Evolutionary conservation across 139 green algal genomes (phyloP), one percentile per base, ranked within the genome.

Genomic region (Chara braunii): DNA sequence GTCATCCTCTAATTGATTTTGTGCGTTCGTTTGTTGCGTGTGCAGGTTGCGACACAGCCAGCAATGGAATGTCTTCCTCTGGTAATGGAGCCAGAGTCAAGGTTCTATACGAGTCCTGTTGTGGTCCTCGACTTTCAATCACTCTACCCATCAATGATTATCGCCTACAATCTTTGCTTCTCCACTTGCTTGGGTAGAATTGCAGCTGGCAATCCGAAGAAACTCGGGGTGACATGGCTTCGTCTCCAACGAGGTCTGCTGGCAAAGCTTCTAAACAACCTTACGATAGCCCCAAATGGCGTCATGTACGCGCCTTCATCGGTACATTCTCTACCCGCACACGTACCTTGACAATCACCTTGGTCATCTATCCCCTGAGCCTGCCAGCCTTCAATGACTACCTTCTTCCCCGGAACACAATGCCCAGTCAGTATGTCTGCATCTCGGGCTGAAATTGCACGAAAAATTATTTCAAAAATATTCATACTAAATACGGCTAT

Each of bases 131-230:
- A 97, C 78, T 98, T 97, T 72, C 90, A 97, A 81, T 90, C 80
- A 5, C 88, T 98, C 9, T 97, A 98, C 79, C 92, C 92, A 28
- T 94, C 85, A 36, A 82, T 90, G 70, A 80, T 98, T 61, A 98
- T 98, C 56, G 92, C 92, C 2, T 95, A 97, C 85, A 98, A 98
- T 80, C 83, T 98, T 8, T 98, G 92, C 86, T 98, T 87, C 84
- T 85, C 72, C 32, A 96, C 92, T 4, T 88, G 79, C 59, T 37
- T 97, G 22, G 91, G 91, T 18, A 70, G 82, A 0, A 79, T 78
- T n/a, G 8, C 55, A 11, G 32, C n/a, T 24, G 60, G 4, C 52
- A 69, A 60, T 14, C 66, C 56, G 44, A 58, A 43, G 30, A 43
- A 37, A 57, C 37, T 75, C 5, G 65, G 62, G 23, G 44, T 77